These are phyloP conservation scores for Boletus coccyginus DNA, from an alignment of 768 basidiomycete genomes.

Conservation along the genomic window DNA sequence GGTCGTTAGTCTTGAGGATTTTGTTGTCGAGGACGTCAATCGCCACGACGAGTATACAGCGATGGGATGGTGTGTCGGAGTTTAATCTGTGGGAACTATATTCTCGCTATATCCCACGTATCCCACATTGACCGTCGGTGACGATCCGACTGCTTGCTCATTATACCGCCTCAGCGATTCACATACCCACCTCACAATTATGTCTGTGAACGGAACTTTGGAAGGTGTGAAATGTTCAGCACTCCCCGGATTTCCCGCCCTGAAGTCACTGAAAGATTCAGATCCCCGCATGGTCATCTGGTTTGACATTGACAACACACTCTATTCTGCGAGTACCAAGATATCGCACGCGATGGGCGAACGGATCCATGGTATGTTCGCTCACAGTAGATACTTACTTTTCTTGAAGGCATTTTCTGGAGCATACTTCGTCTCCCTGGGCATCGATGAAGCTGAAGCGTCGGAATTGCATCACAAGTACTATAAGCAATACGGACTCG, in stretches of 20 bases:
- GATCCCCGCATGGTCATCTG: slow-evolving; percentile 67
- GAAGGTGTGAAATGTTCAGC: slow-evolving; percentile 23
- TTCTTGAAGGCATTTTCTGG: neutral
- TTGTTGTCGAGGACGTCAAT: slow-evolving; percentile 32
- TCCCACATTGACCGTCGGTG: neutral
- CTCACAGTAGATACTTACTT: neutral
- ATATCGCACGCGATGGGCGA: slow-evolving; percentile 79
- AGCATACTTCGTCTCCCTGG: slow-evolving; percentile 77
- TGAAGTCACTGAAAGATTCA: slow-evolving; percentile 5
- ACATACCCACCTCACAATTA: slow-evolving; percentile 26
- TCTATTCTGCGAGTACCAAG: slow-evolving; percentile 73
- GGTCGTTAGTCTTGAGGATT: slow-evolving; percentile 43
- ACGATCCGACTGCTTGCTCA: neutral
- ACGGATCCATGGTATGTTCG: slow-evolving; percentile 64
- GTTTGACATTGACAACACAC: slow-evolving; percentile 88
- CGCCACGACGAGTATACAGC: slow-evolving; percentile 13
- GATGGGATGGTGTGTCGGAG: slow-evolving; percentile 20
- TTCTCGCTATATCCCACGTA: slow-evolving; percentile 18
- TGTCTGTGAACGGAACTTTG: slow-evolving; percentile 17
- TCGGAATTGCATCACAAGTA: slow-evolving; percentile 67
- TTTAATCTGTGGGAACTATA: slow-evolving; percentile 23
- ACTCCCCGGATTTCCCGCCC: neutral
- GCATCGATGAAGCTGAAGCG: slow-evolving; percentile 66
- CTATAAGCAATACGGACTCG: slow-evolving; percentile 80
- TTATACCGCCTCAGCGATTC: slow-evolving; percentile 3